Evolutionary conservation across 257 asterid genomes (phyloP).

Genomic region (Lithospermum erythrorhizon): DNA sequence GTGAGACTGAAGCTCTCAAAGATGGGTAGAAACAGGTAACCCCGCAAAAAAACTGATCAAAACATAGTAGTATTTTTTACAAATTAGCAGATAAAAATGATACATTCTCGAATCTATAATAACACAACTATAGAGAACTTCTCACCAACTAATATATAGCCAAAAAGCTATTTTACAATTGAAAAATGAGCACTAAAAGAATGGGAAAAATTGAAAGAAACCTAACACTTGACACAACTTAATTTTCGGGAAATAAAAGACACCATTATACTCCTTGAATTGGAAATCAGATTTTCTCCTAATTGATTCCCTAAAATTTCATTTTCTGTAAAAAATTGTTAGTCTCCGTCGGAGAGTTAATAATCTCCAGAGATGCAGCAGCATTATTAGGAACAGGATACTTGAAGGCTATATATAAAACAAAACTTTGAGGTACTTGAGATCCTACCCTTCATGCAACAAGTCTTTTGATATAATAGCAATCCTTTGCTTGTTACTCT

Average conservation of each 20-base stretch:
- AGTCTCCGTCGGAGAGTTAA: background rate
- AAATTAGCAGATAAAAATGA: background rate
- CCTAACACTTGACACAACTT: background rate
- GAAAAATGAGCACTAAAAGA: background rate
- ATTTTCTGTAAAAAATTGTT: background rate
- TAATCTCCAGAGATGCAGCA: background rate
- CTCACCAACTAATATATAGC: constrained; percentile 3
- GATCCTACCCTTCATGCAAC: constrained; percentile 27
- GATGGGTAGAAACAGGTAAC: background rate
- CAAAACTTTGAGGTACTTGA: background rate
- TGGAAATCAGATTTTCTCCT: constrained; percentile 14
- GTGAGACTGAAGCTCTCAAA: background rate
- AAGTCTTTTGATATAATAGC: constrained; percentile 62
- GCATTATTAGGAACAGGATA: background rate
- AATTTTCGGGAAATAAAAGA: constrained; percentile 2
- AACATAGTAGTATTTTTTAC: background rate
- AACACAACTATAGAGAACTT: background rate
- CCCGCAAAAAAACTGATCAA: background rate
- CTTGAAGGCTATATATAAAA: background rate
- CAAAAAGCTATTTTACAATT: constrained; percentile 23
- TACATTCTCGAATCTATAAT: constrained; percentile 11
- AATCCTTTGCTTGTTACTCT: constrained; percentile 80
- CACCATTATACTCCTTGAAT: constrained; percentile 12
- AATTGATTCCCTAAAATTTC: background rate
- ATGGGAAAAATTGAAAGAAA: constrained; percentile 9